Evolutionary conservation across 352 stramenopile genomes (phyloP).

Genomic region (Globisporangium heterothallicum): DNA sequence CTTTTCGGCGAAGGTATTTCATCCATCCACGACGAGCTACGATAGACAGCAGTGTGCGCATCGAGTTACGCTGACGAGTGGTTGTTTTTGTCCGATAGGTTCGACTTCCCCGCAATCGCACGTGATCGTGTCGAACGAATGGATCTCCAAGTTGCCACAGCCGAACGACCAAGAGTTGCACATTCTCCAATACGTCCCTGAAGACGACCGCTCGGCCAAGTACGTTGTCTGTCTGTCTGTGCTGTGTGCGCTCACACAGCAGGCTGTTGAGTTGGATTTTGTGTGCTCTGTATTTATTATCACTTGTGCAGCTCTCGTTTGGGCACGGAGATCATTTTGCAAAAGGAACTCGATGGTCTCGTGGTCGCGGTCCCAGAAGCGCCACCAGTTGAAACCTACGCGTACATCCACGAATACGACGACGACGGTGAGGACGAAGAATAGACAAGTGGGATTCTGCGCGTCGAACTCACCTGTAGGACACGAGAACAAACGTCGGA

Average conservation of each 20-base stretch:
- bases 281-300: background rate
- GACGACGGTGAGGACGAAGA: constrained; percentile 72
- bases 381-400: constrained; percentile 76
- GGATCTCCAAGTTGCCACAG: constrained; percentile 68
- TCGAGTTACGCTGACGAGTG: background rate
- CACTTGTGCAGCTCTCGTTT: constrained; percentile 57
- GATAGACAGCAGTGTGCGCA: too few species aligned
- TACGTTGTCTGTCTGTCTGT: constrained; percentile 19
- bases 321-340: constrained; percentile 83
- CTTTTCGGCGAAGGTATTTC: constrained; percentile 75
- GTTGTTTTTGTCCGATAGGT: constrained; percentile 11
- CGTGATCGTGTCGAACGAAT: constrained; percentile 86
- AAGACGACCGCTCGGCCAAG: constrained; percentile 76
- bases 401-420: constrained; percentile 85
- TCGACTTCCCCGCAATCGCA: constrained; percentile 78
- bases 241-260: background rate
- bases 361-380: constrained; percentile 84
- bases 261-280: background rate
- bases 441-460: constrained; percentile 8
- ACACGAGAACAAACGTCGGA: background rate
- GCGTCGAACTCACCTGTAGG: too few species aligned
- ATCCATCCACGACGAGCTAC: background rate
- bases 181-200: constrained; percentile 77
- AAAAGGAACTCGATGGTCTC: constrained; percentile 82
- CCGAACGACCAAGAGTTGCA: constrained; percentile 72